These are phyloP conservation scores for Xylaria sp. DNA, from an alignment of 2,329 filamentous ascomycete species.

Conservation along the genomic window DNA sequence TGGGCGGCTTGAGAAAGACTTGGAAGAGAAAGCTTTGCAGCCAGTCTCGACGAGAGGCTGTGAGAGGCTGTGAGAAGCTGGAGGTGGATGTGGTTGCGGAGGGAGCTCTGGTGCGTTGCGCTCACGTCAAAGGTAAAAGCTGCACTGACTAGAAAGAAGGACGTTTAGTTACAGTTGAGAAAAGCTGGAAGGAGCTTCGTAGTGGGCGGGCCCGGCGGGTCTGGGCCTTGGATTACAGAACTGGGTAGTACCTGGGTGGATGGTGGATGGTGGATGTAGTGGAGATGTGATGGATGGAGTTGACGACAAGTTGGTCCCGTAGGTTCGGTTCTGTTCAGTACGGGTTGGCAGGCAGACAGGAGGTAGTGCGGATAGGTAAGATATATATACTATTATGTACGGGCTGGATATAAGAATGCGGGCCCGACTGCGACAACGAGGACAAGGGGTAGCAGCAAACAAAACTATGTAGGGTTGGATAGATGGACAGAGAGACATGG, in stretches of 20 bases:
- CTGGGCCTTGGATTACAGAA: conserved; percentile 26
- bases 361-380: not conserved
- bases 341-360: conserved; percentile 3
- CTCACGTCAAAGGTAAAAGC: conserved; percentile 25
- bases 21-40: conserved; percentile 24
- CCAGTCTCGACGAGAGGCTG: conserved; percentile 13
- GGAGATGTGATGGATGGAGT: conserved; percentile 1
- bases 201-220: conserved; percentile 22
- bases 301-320: not conserved
- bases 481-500: not conserved
- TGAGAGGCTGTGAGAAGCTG: no score
- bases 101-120: not conserved
- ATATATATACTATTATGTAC: conserved; percentile 8
- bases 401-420: conserved; percentile 12
- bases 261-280: not conserved
- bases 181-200: conserved; percentile 18
- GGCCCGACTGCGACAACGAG: conserved; percentile 14
- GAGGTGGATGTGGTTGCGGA: no score
- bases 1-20: conserved; percentile 23
- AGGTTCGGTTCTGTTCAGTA: not conserved
- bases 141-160: conserved; percentile 25
- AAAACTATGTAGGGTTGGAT: not conserved
- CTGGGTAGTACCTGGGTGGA: not conserved
- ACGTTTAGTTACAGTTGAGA: conserved; percentile 20
- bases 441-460: conserved; percentile 2